A percentile compares a stretch with the other conserved stretches of the same genome.
Conservation (phyloP, 305 asterid species). For the Solanum aculeatissimum region DNA sequence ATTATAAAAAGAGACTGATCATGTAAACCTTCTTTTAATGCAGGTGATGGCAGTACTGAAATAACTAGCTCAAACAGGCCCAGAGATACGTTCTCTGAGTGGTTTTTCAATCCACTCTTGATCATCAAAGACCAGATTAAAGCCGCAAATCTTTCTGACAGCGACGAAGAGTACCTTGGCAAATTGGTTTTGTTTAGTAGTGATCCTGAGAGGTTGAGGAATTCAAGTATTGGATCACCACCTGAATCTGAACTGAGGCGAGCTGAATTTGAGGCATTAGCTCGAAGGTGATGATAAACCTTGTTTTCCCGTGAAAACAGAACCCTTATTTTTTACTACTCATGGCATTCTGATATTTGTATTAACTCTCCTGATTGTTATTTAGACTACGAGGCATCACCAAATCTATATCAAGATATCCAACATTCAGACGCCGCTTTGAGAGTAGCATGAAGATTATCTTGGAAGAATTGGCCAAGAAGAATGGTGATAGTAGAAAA, state of each 20-base stretch:
- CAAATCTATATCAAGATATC: slow-evolving; percentile 73
- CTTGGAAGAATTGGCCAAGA: slow-evolving; percentile 51
- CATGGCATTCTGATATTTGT: slow-evolving; percentile 1
- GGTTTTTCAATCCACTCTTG: slow-evolving; percentile 89
- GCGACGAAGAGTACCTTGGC: slow-evolving; percentile 72
- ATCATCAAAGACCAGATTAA: slow-evolving; percentile 84
- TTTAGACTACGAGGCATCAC: slow-evolving; percentile 80
- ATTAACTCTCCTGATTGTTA: background rate
- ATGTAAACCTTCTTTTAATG: background rate
- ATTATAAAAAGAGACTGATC: background rate
- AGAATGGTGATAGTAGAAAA: slow-evolving; percentile 22
- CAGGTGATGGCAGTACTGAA: slow-evolving; percentile 59
- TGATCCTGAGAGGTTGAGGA: slow-evolving; percentile 52
- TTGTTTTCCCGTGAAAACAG: background rate
- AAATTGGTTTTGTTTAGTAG: slow-evolving; percentile 49
- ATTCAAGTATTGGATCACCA: slow-evolving; percentile 23
- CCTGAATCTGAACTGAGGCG: slow-evolving; percentile 73
- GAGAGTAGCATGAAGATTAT: slow-evolving; percentile 45
- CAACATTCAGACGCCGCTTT: slow-evolving; percentile 79
- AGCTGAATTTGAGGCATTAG: slow-evolving; percentile 82
- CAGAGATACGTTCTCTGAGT: slow-evolving; percentile 64
- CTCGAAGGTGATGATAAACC: slow-evolving; percentile 67
- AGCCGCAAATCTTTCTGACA: slow-evolving; percentile 64
- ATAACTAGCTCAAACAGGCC: slow-evolving; percentile 74
- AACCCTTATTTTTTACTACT: background rate